phyloP scores from a whole-genome alignment of 2,329 filamentous ascomycete species.

The Colletotrichum chlorophyti region DNA sequence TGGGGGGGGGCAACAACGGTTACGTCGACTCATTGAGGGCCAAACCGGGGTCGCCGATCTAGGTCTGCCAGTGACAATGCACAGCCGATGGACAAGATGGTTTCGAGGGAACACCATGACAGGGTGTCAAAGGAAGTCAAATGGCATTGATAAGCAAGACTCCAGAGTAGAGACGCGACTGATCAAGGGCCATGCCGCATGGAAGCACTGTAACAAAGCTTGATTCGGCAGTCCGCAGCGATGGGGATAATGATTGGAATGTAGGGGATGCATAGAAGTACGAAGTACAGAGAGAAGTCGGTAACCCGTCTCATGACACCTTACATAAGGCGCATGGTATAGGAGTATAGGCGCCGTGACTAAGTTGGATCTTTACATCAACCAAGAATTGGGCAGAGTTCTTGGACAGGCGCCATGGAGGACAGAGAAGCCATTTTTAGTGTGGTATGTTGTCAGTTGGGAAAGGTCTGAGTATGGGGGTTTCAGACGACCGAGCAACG shows the following conservation, averaged over 20 bases:
- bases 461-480: background rate
- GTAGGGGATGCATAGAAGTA: background rate
- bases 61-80: background rate
- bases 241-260: too few species aligned
- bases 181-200: too few species aligned
- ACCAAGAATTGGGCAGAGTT: background rate
- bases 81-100: background rate
- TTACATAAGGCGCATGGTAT: too few species aligned
- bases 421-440: background rate
- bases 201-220: too few species aligned
- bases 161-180: too few species aligned
- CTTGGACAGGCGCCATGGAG: background rate
- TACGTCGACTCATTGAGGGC: too few species aligned
- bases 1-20: too few species aligned
- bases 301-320: background rate
- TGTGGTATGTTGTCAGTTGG: background rate
- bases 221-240: background rate
- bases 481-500: constrained; percentile 23
- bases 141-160: too few species aligned
- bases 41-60: background rate
- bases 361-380: too few species aligned
- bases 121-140: background rate
- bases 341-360: too few species aligned
- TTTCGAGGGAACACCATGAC: background rate
- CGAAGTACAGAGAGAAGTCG: background rate